Conservation (phyloP, 352 stramenopile genomes). For the Pythium chondricola region DNA sequence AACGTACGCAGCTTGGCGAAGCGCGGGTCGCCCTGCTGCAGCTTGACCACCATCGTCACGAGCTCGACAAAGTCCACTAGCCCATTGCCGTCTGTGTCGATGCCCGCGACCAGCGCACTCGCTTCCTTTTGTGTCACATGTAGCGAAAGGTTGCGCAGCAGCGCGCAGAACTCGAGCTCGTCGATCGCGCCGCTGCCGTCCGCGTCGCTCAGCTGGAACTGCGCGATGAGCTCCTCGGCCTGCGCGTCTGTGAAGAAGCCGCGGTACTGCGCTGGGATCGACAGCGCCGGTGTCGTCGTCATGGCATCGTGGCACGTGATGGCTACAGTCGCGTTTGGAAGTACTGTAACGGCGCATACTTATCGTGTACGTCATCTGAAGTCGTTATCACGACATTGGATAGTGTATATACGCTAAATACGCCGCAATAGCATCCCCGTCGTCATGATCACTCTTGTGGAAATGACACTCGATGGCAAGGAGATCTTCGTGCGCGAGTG, state of each 20-base stretch:
- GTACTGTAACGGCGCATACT: too few species aligned
- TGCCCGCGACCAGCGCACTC: slow-evolving; percentile 36
- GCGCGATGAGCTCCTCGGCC: slow-evolving; percentile 48
- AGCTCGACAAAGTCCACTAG: slow-evolving; percentile 60
- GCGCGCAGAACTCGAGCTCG: slow-evolving; percentile 50
- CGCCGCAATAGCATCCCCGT: too few species aligned
- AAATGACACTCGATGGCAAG: too few species aligned
- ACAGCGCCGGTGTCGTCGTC: background rate
- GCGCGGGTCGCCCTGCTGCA: slow-evolving; percentile 46
- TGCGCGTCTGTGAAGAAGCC: slow-evolving; percentile 38
- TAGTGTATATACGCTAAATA: too few species aligned
- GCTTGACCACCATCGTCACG: slow-evolving; percentile 39
- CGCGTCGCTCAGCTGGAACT: slow-evolving; percentile 52
- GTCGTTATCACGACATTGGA: too few species aligned
- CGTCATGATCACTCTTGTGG: too few species aligned
- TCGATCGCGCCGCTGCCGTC: slow-evolving; percentile 59
- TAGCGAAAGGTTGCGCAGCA: slow-evolving; percentile 46
- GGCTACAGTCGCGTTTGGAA: too few species aligned
- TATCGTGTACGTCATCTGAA: too few species aligned
- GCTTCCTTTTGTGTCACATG: slow-evolving; percentile 40
- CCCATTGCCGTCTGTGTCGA: slow-evolving; percentile 55
- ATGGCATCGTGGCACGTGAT: too few species aligned
- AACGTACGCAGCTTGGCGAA: slow-evolving; percentile 39
- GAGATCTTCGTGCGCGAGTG: too few species aligned
- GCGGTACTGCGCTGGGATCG: slow-evolving; percentile 33